A percentile compares a stretch with the other conserved stretches of the same genome.
Conservation (phyloP, 2,329 filamentous ascomycete genomes). For the Colletotrichum lindemuthianum region DNA sequence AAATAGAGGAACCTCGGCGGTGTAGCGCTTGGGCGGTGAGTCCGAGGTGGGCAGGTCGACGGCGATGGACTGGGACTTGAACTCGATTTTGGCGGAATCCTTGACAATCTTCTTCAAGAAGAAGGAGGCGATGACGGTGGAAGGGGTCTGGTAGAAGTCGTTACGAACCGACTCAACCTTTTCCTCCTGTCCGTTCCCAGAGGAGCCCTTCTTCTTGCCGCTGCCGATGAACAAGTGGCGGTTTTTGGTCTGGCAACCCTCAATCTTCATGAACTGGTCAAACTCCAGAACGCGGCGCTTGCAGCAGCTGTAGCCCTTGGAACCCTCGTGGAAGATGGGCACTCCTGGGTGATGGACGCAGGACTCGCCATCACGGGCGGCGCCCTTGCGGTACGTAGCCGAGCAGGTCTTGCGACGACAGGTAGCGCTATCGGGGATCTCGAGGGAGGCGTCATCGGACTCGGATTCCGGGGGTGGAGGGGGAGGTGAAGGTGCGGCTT, state of each 20-base stretch:
- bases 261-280: slow-evolving; percentile 96
- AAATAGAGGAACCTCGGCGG: slow-evolving; percentile 78
- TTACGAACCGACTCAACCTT: slow-evolving; percentile 80
- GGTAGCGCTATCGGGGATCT: slow-evolving; percentile 76
- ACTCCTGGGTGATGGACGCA: slow-evolving; percentile 91
- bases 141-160: slow-evolving; percentile 95
- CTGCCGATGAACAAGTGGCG: slow-evolving; percentile 87
- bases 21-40: slow-evolving; percentile 80
- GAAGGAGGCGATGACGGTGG: slow-evolving; percentile 86
- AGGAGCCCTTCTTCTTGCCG: slow-evolving; percentile 72
- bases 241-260: slow-evolving; percentile 85
- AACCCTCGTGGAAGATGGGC: slow-evolving; percentile 96
- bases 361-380: slow-evolving; percentile 73
- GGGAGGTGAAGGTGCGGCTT: slow-evolving; percentile 61
- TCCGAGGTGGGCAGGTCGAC: slow-evolving; percentile 90
- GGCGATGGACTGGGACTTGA: slow-evolving; percentile 69
- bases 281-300: slow-evolving; percentile 96
- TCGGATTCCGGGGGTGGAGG: slow-evolving; percentile 81
- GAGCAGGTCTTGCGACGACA: slow-evolving; percentile 85
- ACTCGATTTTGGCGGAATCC: slow-evolving; percentile 76
- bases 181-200: slow-evolving; percentile 69
- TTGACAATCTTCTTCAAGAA: slow-evolving; percentile 98
- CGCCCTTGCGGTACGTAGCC: slow-evolving; percentile 69
- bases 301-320: slow-evolving; percentile 97
- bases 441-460: slow-evolving; percentile 81